Evolutionary conservation across 2,329 filamentous ascomycete species (phyloP).

Genomic region (Pyricularia sp.): DNA sequence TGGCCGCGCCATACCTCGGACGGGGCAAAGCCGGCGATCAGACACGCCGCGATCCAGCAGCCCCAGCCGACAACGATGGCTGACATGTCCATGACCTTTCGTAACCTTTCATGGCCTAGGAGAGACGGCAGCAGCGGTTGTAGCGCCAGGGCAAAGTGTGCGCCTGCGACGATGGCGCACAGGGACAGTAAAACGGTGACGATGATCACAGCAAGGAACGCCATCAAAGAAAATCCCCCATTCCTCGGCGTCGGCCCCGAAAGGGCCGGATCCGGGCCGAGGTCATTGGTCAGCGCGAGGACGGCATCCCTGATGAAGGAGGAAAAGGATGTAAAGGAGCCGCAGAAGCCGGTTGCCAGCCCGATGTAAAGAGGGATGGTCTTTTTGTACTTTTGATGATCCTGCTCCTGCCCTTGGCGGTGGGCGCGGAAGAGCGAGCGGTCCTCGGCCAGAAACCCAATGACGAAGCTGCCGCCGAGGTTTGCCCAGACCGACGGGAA

Average conservation of each 20-base stretch:
- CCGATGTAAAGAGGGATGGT: constrained; percentile 71
- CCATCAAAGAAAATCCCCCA: constrained; percentile 75
- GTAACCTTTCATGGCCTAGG: constrained; percentile 23
- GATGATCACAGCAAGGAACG: constrained; percentile 66
- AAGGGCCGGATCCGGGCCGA: constrained; percentile 38
- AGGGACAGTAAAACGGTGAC: constrained; percentile 63
- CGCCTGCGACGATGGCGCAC: constrained; percentile 59
- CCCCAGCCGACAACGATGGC: constrained; percentile 58
- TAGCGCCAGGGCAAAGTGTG: constrained; percentile 60
- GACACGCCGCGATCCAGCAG: constrained; percentile 67
- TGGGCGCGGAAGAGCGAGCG: constrained; percentile 16
- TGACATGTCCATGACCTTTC: constrained; percentile 53
- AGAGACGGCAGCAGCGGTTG: constrained; percentile 51
- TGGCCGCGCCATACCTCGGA: constrained; percentile 48
- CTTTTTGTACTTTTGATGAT: constrained; percentile 57
- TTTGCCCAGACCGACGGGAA: constrained; percentile 83
- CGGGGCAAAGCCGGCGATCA: constrained; percentile 65
- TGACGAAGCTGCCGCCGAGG: constrained; percentile 67
- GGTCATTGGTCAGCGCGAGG: constrained; percentile 64
- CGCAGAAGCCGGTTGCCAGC: constrained; percentile 63
- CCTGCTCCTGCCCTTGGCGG: constrained; percentile 50
- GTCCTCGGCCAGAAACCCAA: constrained; percentile 62
- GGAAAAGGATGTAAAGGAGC: constrained; percentile 62
- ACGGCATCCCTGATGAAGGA: constrained; percentile 59
- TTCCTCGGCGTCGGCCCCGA: constrained; percentile 32